Evolutionary conservation across 352 stramenopile species (phyloP).

Genomic region (Pythium phragmitis): DNA sequence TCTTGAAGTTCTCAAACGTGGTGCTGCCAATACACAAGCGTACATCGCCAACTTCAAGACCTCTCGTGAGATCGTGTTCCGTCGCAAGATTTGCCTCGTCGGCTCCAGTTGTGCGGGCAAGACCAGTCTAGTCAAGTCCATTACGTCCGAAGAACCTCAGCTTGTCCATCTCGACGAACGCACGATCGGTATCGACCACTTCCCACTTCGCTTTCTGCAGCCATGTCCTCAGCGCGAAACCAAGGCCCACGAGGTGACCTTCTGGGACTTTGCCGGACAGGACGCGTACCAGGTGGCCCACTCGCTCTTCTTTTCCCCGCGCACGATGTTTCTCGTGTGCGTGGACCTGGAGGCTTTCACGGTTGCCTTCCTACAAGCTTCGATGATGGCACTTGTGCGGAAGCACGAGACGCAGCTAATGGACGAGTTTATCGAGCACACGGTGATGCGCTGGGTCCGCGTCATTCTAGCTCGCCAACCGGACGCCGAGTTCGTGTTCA

Average conservation of each 20-base stretch:
- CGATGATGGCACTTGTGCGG: background rate
- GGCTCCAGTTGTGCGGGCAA: slow-evolving; percentile 26
- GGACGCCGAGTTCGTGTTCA: slow-evolving; percentile 20
- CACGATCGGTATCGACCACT: slow-evolving; percentile 36
- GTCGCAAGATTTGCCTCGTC: slow-evolving; percentile 6
- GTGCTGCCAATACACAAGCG: background rate
- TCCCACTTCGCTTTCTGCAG: background rate
- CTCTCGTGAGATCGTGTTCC: background rate
- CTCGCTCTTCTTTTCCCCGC: slow-evolving; percentile 20
- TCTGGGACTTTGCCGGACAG: slow-evolving; percentile 27
- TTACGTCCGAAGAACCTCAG: background rate
- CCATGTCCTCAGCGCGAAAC: background rate
- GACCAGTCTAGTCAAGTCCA: slow-evolving; percentile 17
- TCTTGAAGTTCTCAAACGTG: background rate
- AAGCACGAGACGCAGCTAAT: background rate
- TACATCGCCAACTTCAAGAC: background rate
- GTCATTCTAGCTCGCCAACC: slow-evolving; percentile 17
- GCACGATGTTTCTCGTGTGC: slow-evolving; percentile 18
- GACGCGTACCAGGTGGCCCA: slow-evolving; percentile 17
- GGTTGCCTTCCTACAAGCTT: background rate
- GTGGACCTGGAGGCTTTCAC: slow-evolving; percentile 15
- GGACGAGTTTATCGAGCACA: slow-evolving; percentile 10
- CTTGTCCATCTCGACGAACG: slow-evolving; percentile 17
- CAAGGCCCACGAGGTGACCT: slow-evolving; percentile 13
- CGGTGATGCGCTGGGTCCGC: slow-evolving; percentile 7